Base-by-base conservation (phyloP, 106 monocot genomes). In the Allium cepa region DNA sequence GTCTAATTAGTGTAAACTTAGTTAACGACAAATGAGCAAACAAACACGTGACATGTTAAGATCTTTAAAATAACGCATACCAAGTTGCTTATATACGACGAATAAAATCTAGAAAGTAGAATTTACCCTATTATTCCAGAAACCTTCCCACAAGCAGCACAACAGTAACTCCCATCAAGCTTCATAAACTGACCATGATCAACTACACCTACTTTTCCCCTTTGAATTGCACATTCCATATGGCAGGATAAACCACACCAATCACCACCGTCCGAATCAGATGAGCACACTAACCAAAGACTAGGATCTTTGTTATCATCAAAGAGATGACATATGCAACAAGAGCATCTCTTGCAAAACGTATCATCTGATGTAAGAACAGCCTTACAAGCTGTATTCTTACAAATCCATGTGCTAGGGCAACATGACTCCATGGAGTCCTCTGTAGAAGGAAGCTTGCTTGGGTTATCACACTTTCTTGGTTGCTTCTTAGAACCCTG, bases 221-320 rank as follows among this genome's bases (percentile, higher is more conserved):
- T 68, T 60, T 86, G 79, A 53, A 96, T 73, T 9, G 92, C 88
- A 86, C 96, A 96, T 18, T 96, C 88, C 26, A 96, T 68, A 72
- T 96, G 96, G 79, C 92, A 96, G 66, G 96, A 96, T 36, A 81
- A 78, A 51, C 91, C 92, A 78, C 96, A 96, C 36, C 86, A 92
- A 70, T 88, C 88, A 26, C 69, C 55, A n/a, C 78, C 77, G 57
- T 56, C 71, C 49, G 69, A 82, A 66, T 96, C 92, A 63, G 88
- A 92, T 55, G 77, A 69, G 80, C 96, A 96, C 17, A 92, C 92
- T 61, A 96, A 76, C 96, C 96, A 96, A 64, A 96, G 86, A 59
- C 92, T 92, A 60, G 96, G 96, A 57, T 96, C 96, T 72, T 96
- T 96, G 80, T 96, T 96, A 70, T 96, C 96, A 80, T 96, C 96